phyloP scores from a whole-genome alignment of 2,329 filamentous ascomycete species.

The Cladosporium sp. region DNA sequence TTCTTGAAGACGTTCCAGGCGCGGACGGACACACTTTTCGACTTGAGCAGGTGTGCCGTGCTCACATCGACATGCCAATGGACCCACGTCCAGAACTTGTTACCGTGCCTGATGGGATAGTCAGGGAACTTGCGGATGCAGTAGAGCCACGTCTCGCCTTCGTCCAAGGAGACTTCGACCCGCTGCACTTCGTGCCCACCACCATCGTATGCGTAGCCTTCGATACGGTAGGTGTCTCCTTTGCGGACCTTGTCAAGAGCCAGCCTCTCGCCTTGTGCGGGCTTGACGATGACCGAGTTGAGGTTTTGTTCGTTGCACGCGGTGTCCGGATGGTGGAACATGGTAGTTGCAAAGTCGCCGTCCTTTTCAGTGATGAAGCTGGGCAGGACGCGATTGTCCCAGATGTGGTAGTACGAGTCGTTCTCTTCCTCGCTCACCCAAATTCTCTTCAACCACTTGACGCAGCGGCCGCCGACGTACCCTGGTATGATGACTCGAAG shows the following conservation, averaged over 20 bases:
- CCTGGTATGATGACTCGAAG: slow-evolving; percentile 46
- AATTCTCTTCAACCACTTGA: slow-evolving; percentile 46
- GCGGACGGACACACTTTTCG: slow-evolving; percentile 47
- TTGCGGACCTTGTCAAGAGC: slow-evolving; percentile 40
- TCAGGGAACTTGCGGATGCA: slow-evolving; percentile 52
- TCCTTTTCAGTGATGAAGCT: slow-evolving; percentile 52
- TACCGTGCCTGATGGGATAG: slow-evolving; percentile 51
- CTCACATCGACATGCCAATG: slow-evolving; percentile 55
- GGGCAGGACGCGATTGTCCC: slow-evolving; percentile 52
- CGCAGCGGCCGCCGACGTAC: slow-evolving; percentile 43
- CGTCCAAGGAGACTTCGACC: slow-evolving; percentile 52
- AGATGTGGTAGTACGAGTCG: slow-evolving; percentile 49
- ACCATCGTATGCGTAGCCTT: slow-evolving; percentile 53
- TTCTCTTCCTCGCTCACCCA: slow-evolving; percentile 46
- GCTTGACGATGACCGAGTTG: slow-evolving; percentile 50
- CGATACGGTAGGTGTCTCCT: slow-evolving; percentile 46
- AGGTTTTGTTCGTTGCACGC: slow-evolving; percentile 52
- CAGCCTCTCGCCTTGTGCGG: slow-evolving; percentile 49
- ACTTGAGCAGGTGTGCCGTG: slow-evolving; percentile 45
- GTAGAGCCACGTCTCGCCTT: slow-evolving; percentile 51
- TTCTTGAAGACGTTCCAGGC: slow-evolving; percentile 54
- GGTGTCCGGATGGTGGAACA: slow-evolving; percentile 53
- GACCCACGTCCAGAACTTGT: slow-evolving; percentile 57
- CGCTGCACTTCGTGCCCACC: slow-evolving; percentile 52
- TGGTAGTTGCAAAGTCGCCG: slow-evolving; percentile 47